Conservation (phyloP, 192 early-diverging fungal species). For the Powellomyces hirtus region DNA sequence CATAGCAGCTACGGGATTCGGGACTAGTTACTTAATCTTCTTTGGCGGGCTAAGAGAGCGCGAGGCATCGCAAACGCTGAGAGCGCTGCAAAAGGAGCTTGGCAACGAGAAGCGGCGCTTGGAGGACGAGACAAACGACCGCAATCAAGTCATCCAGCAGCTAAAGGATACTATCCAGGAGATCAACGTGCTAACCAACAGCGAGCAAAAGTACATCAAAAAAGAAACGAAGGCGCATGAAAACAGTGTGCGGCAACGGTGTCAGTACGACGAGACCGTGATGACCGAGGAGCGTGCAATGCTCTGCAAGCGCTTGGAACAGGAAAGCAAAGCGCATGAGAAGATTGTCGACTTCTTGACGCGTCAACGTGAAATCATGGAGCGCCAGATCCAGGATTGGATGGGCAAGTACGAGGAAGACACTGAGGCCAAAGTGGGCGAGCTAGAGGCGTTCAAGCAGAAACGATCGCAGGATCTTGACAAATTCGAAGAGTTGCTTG, state of each 20-base stretch:
- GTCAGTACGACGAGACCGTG: constrained; percentile 35
- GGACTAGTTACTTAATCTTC: background rate
- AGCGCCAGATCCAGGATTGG: constrained; percentile 60
- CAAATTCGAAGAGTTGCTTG: constrained; percentile 56
- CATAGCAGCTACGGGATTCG: background rate
- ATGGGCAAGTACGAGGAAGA: constrained; percentile 64
- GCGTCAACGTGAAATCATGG: constrained; percentile 46
- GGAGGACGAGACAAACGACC: constrained; percentile 55
- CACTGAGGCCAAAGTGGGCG: constrained; percentile 52
- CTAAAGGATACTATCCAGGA: constrained; percentile 67
- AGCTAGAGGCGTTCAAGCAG: constrained; percentile 55
- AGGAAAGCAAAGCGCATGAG: constrained; percentile 50
- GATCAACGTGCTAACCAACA: constrained; percentile 56
- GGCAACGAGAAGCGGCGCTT: constrained; percentile 49
- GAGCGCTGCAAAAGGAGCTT: constrained; percentile 52
- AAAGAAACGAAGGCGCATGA: constrained; percentile 67
- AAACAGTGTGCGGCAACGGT: constrained; percentile 45
- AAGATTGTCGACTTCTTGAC: constrained; percentile 54
- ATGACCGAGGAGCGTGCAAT: constrained; percentile 37
- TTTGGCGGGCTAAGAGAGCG: constrained; percentile 15
- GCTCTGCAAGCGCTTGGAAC: constrained; percentile 40
- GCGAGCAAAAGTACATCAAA: constrained; percentile 64
- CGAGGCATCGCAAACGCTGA: constrained; percentile 51
- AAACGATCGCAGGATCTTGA: constrained; percentile 48
- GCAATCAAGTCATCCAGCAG: constrained; percentile 63